phyloP scores from a whole-genome alignment of 2,329 filamentous ascomycete genomes.

The Stagonosporopsis tanaceti region DNA sequence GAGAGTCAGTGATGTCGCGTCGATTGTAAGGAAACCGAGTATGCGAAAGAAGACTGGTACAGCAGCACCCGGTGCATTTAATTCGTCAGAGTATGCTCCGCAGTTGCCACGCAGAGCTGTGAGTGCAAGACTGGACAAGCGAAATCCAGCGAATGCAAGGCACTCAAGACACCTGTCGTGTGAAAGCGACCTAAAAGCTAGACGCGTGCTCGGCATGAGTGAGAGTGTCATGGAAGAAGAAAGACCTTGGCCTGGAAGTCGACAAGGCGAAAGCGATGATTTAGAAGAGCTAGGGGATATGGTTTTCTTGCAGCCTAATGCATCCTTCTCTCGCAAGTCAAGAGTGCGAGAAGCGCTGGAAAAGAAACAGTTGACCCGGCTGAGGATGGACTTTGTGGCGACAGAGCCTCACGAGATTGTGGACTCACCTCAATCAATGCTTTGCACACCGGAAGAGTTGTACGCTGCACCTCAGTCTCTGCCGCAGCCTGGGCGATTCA shows the following conservation, averaged over 20 bases:
- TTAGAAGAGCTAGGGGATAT: conserved; percentile 7
- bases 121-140: conserved; percentile 31
- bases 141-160: conserved; percentile 6
- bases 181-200: conserved; percentile 13
- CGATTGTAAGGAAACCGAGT: conserved; percentile 18
- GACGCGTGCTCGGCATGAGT: neutral
- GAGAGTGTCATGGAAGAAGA: conserved; percentile 3
- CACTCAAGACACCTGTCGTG: conserved; percentile 11
- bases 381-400: conserved; percentile 36
- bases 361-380: conserved; percentile 28
- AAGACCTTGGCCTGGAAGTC: neutral
- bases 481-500: conserved; percentile 13
- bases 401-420: conserved; percentile 25
- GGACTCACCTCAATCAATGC: conserved; percentile 39
- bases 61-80: conserved; percentile 29
- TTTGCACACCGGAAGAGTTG: conserved; percentile 40
- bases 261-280: neutral
- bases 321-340: conserved; percentile 31
- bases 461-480: conserved; percentile 29
- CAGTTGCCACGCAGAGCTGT: conserved; percentile 39
- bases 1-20: conserved; percentile 20
- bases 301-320: conserved; percentile 4
- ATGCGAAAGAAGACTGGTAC: conserved; percentile 31
- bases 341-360: conserved; percentile 35
- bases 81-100: conserved; percentile 16